Evolutionary conservation across 1,139 yeast species (phyloP), one percentile per base, ranked within the genome.

Genomic region (Candida tetrigidarum): DNA sequence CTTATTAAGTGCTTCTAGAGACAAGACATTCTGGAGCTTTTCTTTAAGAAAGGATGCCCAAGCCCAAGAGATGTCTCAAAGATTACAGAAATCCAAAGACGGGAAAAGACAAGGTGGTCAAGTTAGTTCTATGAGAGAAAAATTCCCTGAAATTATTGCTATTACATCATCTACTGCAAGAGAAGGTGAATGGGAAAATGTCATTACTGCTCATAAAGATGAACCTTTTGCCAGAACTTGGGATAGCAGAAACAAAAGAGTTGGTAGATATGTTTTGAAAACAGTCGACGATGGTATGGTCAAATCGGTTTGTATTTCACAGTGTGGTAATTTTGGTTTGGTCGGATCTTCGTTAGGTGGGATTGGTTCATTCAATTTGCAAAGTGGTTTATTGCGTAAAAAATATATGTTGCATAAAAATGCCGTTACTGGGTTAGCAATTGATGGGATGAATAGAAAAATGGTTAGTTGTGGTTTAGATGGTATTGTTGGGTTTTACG

Each of bases 11-110:
- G 96, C 96, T 4, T 89, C 98, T 0, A 79, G 86, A 54, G 99
- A 95, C 66, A 78, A 80, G 53, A 78, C 96, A 2, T 76, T 93
- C 55, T 93, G 99, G 97, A 79, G 83, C 15, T 93, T 93, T 58
- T 92, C 98, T 0, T 72, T 93, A 45, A 80, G 98, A 56, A 93
- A 93, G 62, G 99, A 95, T 64, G 96, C 98, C 0, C 99, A 95
- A 66, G 89, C 96, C 2, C 96, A 89, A 58, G 96, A 91, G 62
- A 71, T 93, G 59, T 91, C 98, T 0, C 98, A 92, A 66, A 80
- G 86, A 55, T 67, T 78, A 26, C 82, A 81, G 20, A 82, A 80
- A 53, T 59, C 73, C 10, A 62, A 62, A 41, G 80, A 81, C 53
- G 83, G 81, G 30, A 77, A 80, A 50, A 75, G 87, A 53, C 71